Percentiles rank a stretch among this genome's conserved stretches.
Evolutionary conservation across 1,284 basidiomycete species (phyloP).

Genomic region (Peniophora sp.): DNA sequence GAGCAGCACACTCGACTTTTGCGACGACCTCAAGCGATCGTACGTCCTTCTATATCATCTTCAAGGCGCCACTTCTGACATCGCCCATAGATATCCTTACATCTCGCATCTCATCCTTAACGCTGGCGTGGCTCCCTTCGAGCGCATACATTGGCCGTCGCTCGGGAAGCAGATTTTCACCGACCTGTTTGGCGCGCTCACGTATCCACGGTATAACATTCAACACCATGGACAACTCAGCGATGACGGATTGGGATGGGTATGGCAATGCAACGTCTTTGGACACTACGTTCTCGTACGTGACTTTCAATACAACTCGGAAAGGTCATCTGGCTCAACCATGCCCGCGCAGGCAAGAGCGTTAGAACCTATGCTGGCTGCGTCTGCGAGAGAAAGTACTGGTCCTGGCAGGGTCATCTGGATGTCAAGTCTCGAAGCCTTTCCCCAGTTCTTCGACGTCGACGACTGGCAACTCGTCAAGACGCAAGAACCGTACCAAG

Average conservation of each 20-base stretch:
- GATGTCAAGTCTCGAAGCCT: conserved; percentile 71
- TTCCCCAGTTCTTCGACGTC: conserved; percentile 43
- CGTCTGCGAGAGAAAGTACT: conserved; percentile 19
- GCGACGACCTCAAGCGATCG: conserved; percentile 46
- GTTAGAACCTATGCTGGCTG: conserved; percentile 42
- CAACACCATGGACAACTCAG: conserved; percentile 59
- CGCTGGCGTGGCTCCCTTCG: conserved; percentile 68
- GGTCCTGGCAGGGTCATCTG: conserved; percentile 64
- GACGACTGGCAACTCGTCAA: conserved; percentile 70
- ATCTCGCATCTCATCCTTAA: conserved; percentile 80
- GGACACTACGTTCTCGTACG: conserved; percentile 73
- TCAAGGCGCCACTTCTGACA: neutral
- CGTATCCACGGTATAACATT: conserved; percentile 52
- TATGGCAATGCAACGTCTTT: conserved; percentile 85
- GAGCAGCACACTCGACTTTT: conserved; percentile 59
- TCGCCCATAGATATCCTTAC: conserved; percentile 60
- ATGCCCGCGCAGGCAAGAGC: conserved; percentile 57
- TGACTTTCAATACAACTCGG: conserved; percentile 27
- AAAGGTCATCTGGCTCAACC: neutral
- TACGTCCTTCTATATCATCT: conserved; percentile 27
- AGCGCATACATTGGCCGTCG: conserved; percentile 45
- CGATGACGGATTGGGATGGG: conserved; percentile 67
- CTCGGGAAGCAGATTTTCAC: conserved; percentile 45
- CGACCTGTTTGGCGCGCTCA: conserved; percentile 41
- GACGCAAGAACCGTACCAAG: conserved; percentile 60